These are phyloP conservation scores for Debaryomyces fabryi DNA, from an alignment of 1,139 yeast genomes.

Conservation along the genomic window DNA sequence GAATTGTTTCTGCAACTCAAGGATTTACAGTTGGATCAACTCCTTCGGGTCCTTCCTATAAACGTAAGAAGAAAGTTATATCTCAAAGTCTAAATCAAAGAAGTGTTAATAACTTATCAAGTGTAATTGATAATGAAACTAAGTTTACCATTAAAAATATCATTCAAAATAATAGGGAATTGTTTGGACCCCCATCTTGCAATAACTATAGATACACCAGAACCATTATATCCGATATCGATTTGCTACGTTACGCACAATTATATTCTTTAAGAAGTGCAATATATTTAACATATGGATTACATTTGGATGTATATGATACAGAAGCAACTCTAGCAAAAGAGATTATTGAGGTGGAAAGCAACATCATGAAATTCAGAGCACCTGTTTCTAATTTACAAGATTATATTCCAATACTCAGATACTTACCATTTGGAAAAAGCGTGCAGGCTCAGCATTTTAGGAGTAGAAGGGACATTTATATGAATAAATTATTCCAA, in stretches of 20 bases:
- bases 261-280: slow-evolving; percentile 61
- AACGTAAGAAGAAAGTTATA: slow-evolving; percentile 55
- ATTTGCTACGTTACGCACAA: slow-evolving; percentile 48
- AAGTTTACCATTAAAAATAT: slow-evolving; percentile 29
- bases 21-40: slow-evolving; percentile 79
- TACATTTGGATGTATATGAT: slow-evolving; percentile 47
- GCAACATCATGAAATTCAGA: slow-evolving; percentile 60
- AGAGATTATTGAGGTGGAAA: slow-evolving; percentile 67
- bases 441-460: slow-evolving; percentile 37
- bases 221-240: slow-evolving; percentile 33
- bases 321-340: slow-evolving; percentile 43
- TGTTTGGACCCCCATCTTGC: slow-evolving; percentile 26
- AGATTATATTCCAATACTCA: slow-evolving; percentile 61
- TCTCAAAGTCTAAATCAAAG: slow-evolving; percentile 51
- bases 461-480: slow-evolving; percentile 53
- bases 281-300: slow-evolving; percentile 62
- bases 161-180: slow-evolving; percentile 22
- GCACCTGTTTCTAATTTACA: slow-evolving; percentile 63
- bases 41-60: slow-evolving; percentile 61
- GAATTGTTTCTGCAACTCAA: slow-evolving; percentile 61
- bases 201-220: slow-evolving; percentile 18
- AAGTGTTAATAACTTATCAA: slow-evolving; percentile 32
- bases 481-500: slow-evolving; percentile 48
- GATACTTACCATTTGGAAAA: slow-evolving; percentile 32
- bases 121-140: slow-evolving; percentile 49